Evolutionary conservation across 1,284 basidiomycete species (phyloP).

Genomic region (Athelia psychrophila): DNA sequence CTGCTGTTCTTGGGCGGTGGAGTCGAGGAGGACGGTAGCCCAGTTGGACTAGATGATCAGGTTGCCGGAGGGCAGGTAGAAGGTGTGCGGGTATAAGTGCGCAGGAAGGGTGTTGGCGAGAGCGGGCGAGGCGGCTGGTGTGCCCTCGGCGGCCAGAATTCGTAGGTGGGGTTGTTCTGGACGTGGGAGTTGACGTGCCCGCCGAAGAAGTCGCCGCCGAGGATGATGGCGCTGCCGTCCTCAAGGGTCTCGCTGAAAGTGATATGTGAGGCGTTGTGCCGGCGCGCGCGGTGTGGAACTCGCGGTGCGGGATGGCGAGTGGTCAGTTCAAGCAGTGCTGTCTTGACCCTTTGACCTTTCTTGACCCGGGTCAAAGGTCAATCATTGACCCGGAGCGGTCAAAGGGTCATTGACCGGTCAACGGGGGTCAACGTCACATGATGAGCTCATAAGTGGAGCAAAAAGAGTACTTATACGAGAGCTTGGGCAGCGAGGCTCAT

Average conservation of each 20-base stretch:
- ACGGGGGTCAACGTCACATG: too few species aligned
- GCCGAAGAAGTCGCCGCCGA: constrained; percentile 63
- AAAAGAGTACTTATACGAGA: too few species aligned
- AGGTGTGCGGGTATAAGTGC: constrained; percentile 64
- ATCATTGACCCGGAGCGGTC: too few species aligned
- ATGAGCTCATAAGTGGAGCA: too few species aligned
- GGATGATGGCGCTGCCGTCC: constrained; percentile 41
- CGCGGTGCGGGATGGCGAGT: too few species aligned
- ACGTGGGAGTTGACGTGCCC: constrained; percentile 68
- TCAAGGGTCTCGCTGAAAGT: constrained; percentile 42
- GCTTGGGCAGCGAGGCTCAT: too few species aligned
- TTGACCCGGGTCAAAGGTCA: too few species aligned
- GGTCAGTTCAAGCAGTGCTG: too few species aligned
- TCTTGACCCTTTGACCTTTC: too few species aligned
- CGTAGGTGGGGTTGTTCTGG: constrained; percentile 69
- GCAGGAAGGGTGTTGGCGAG: constrained; percentile 53
- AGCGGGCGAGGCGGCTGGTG: constrained; percentile 46
- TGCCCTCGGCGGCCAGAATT: constrained; percentile 70
- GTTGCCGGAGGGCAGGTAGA: constrained; percentile 49
- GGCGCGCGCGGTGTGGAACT: neutral
- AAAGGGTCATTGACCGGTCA: too few species aligned
- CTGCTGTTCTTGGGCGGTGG: constrained; percentile 61
- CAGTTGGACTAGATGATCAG: constrained; percentile 63
- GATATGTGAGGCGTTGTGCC: too few species aligned
- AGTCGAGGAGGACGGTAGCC: constrained; percentile 65